Evolutionary conservation across 2,329 filamentous ascomycete genomes (phyloP).

Genomic region (Trichoderma sp.): DNA sequence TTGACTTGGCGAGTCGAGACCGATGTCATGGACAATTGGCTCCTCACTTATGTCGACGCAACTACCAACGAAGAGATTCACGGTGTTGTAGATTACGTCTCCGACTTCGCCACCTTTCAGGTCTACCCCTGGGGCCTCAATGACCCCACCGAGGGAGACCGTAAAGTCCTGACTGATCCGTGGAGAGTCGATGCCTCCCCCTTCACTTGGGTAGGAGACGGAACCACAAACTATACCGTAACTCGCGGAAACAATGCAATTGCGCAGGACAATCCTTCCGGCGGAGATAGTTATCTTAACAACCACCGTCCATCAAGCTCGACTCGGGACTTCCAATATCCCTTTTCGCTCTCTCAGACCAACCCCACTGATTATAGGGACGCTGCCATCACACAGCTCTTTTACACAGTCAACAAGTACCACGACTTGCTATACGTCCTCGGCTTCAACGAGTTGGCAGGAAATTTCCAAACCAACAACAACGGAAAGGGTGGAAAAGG

Average conservation of each 20-base stretch:
- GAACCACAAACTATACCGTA: constrained; percentile 52
- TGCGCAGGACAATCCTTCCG: constrained; percentile 53
- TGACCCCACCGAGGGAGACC: constrained; percentile 55
- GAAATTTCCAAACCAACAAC: constrained; percentile 65
- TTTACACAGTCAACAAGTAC: constrained; percentile 63
- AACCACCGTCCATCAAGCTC: constrained; percentile 53
- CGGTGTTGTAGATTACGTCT: constrained; percentile 61
- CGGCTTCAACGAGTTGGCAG: constrained; percentile 61
- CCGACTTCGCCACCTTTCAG: constrained; percentile 55
- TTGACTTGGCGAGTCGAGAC: constrained; percentile 64
- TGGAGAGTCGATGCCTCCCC: constrained; percentile 52
- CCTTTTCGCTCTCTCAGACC: constrained; percentile 43
- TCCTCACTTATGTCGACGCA: constrained; percentile 62
- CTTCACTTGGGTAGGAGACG: constrained; percentile 58
- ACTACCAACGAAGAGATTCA: constrained; percentile 51
- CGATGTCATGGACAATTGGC: constrained; percentile 60
- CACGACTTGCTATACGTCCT: constrained; percentile 62
- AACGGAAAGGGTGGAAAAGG: constrained; percentile 55
- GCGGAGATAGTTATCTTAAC: constrained; percentile 41
- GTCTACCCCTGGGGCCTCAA: constrained; percentile 62
- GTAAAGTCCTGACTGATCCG: constrained; percentile 52
- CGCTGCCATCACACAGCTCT: constrained; percentile 62
- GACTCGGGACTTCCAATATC: constrained; percentile 52
- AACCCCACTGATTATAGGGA: constrained; percentile 52
- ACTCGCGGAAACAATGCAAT: constrained; percentile 64